Evolutionary conservation across 495 filamentous ascomycete genomes (phyloP).

Genomic region (Hyaloscypha finlandica): DNA sequence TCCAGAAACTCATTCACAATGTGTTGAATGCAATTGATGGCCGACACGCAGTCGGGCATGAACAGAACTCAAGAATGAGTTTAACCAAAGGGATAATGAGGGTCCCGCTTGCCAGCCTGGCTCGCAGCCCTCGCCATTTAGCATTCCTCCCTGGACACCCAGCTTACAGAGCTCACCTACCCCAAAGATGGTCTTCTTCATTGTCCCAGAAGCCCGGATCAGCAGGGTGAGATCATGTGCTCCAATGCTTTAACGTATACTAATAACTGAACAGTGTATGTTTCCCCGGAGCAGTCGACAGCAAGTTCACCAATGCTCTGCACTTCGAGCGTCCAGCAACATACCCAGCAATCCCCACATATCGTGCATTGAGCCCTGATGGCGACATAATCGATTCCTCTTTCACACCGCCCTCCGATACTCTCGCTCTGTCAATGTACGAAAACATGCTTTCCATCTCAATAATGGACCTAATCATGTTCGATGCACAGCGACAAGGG

Average conservation of each 20-base stretch:
- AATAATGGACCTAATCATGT: conserved; percentile 95
- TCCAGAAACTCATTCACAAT: neutral
- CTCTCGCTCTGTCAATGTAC: conserved; percentile 50
- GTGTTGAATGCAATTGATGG: conserved; percentile 10
- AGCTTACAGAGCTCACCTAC: neutral
- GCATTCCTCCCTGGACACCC: neutral
- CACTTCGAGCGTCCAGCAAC: conserved; percentile 70
- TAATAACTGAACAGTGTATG: conserved; percentile 51
- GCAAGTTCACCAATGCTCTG: conserved; percentile 81
- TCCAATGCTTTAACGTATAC: neutral
- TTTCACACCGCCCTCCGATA: conserved; percentile 67
- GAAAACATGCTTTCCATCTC: conserved; percentile 69
- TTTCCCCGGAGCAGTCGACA: conserved; percentile 95
- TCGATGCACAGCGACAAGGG: conserved; percentile 75
- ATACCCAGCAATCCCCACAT: conserved; percentile 63
- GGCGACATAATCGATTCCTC: conserved; percentile 70
- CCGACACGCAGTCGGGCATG: neutral
- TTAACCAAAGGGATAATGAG: conserved; percentile 20
- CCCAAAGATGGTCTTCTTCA: conserved; percentile 26
- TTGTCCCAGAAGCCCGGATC: conserved; percentile 30
- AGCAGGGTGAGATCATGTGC: conserved; percentile 21
- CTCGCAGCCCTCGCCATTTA: neutral
- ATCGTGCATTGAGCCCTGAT: conserved; percentile 72
- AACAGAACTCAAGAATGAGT: neutral
- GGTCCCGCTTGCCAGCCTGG: conserved; percentile 8